These are phyloP conservation scores for Phytophthora boehmeriae DNA, from an alignment of 352 stramenopile species.

Conservation along the genomic window DNA sequence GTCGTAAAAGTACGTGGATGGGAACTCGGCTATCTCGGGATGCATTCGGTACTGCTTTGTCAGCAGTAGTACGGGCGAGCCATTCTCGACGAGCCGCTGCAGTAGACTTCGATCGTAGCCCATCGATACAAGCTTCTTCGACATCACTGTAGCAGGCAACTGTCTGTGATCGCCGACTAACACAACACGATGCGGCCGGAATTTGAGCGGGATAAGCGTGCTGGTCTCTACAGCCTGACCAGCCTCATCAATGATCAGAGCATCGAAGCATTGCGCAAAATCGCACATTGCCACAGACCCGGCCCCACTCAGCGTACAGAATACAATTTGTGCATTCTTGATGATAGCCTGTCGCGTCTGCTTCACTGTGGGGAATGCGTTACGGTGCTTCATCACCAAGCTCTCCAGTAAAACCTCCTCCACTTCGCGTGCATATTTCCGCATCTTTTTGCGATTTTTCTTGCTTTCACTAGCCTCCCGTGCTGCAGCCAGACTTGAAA, in stretches of 20 bases:
- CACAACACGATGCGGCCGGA: conserved; percentile 78
- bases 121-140: conserved; percentile 77
- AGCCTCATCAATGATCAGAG: conserved; percentile 97
- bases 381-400: conserved; percentile 67
- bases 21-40: conserved; percentile 94
- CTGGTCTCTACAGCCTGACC: conserved; percentile 96
- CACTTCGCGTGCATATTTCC: conserved; percentile 74
- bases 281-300: conserved; percentile 84
- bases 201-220: conserved; percentile 97
- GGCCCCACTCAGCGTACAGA: conserved; percentile 84
- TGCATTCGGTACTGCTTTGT: conserved; percentile 99
- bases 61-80: conserved; percentile 87
- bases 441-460: conserved; percentile 69
- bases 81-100: conserved; percentile 93
- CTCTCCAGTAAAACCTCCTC: conserved; percentile 76
- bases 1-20: conserved; percentile 94
- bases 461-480: conserved; percentile 37
- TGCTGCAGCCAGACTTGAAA: conserved; percentile 23
- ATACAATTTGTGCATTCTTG: conserved; percentile 81
- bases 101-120: conserved; percentile 96
- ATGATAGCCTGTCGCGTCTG: conserved; percentile 71
- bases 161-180: conserved; percentile 97
- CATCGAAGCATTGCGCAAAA: conserved; percentile 94
- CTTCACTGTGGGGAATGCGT: conserved; percentile 57
- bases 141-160: conserved; percentile 97